These are phyloP conservation scores for Amniculicola lignicola DNA, from an alignment of 495 filamentous ascomycete species.

Conservation along the genomic window DNA sequence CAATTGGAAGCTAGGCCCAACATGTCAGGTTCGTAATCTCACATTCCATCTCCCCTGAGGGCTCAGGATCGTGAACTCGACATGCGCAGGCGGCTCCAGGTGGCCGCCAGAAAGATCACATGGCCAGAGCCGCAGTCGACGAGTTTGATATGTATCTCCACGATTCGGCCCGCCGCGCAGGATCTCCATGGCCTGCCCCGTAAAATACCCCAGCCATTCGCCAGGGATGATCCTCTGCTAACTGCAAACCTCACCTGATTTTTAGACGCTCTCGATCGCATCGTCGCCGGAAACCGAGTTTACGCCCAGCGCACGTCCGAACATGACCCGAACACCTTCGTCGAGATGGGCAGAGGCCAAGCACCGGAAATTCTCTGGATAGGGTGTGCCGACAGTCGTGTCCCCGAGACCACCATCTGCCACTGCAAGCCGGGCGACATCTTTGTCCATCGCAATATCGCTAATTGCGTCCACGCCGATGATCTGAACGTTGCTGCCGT, in stretches of 20 bases:
- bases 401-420: slow-evolving; percentile 81
- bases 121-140: background rate
- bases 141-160: background rate
- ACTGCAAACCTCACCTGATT: slow-evolving; percentile 28
- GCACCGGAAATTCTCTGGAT: slow-evolving; percentile 81
- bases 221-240: slow-evolving; percentile 21
- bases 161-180: background rate
- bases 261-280: slow-evolving; percentile 52
- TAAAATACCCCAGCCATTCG: background rate
- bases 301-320: slow-evolving; percentile 65
- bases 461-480: slow-evolving; percentile 74
- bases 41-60: background rate
- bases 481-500: slow-evolving; percentile 75
- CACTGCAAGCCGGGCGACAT: slow-evolving; percentile 81
- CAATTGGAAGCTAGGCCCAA: background rate
- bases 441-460: slow-evolving; percentile 93
- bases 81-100: background rate
- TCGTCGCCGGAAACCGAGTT: slow-evolving; percentile 64
- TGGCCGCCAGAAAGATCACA: too few species aligned
- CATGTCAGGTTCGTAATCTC: background rate
- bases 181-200: background rate
- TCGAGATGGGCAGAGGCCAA: slow-evolving; percentile 65
- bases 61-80: background rate
- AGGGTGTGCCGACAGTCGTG: slow-evolving; percentile 86
- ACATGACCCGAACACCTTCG: slow-evolving; percentile 70